Conservation (phyloP, 352 stramenopile genomes). For the Globisporangium megalacanthum region DNA sequence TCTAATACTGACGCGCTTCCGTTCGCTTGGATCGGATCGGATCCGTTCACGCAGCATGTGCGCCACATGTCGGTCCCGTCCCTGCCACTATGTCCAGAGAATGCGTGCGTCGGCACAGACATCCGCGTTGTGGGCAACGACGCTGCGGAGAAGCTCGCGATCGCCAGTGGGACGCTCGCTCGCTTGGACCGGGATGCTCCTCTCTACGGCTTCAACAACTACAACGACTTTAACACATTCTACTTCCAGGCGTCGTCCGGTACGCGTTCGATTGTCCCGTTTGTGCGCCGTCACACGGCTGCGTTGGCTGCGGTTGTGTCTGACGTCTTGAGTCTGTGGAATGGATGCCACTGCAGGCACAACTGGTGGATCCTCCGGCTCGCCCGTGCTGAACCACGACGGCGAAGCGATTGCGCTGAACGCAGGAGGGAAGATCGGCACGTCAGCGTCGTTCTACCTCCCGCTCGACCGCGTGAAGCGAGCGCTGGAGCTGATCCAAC, state of each 20-base stretch:
- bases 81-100: constrained; percentile 74
- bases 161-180: constrained; percentile 89
- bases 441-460: constrained; percentile 88
- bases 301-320: no score
- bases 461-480: constrained; percentile 86
- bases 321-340: constrained; percentile 4
- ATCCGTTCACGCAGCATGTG: constrained; percentile 45
- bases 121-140: constrained; percentile 93
- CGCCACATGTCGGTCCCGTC: constrained; percentile 78
- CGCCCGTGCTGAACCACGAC: constrained; percentile 83
- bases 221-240: constrained; percentile 94
- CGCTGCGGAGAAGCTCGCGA: constrained; percentile 88
- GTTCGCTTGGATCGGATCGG: not conserved
- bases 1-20: not conserved
- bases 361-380: constrained; percentile 84
- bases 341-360: constrained; percentile 26
- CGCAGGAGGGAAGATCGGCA: constrained; percentile 84
- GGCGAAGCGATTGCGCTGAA: constrained; percentile 90
- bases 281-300: not conserved
- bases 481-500: constrained; percentile 77
- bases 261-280: constrained; percentile 5
- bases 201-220: constrained; percentile 86
- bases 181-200: constrained; percentile 88
- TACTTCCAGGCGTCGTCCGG: constrained; percentile 89
- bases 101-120: constrained; percentile 87